phyloP scores from a whole-genome alignment of 495 filamentous ascomycete genomes.

The Penicillium taxi region DNA sequence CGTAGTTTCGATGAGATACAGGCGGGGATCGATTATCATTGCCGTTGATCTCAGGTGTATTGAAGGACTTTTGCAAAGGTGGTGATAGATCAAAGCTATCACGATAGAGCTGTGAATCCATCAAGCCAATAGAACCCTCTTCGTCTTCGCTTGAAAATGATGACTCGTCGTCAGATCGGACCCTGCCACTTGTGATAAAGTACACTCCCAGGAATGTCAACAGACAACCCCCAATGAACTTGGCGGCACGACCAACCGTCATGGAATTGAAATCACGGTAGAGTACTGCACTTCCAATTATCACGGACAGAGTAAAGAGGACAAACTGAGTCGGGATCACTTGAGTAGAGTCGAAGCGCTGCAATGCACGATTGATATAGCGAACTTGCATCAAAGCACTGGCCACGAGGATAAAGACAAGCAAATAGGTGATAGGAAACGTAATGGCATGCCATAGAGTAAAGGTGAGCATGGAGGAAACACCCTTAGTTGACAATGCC shows the following conservation, averaged over 20 bases:
- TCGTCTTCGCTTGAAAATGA: slow-evolving; percentile 40
- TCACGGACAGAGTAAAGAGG: slow-evolving; percentile 89
- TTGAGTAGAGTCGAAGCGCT: slow-evolving; percentile 91
- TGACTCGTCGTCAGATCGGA: slow-evolving; percentile 37
- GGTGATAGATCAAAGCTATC: slow-evolving; percentile 33
- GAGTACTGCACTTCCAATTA: slow-evolving; percentile 83
- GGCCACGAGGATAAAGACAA: slow-evolving; percentile 64
- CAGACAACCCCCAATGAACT: slow-evolving; percentile 82
- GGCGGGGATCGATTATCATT: slow-evolving; percentile 21
- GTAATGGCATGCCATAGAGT: slow-evolving; percentile 80
- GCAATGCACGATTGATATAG: slow-evolving; percentile 90
- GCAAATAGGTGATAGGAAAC: slow-evolving; percentile 82
- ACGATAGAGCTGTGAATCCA: slow-evolving; percentile 36
- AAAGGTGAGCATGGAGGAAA: slow-evolving; percentile 87
- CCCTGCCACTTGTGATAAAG: slow-evolving; percentile 68
- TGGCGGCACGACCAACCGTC: slow-evolving; percentile 55
- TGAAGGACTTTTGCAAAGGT: slow-evolving; percentile 13
- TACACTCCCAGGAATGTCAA: slow-evolving; percentile 93
- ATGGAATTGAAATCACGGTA: slow-evolving; percentile 91
- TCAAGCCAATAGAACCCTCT: slow-evolving; percentile 41
- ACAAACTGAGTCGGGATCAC: slow-evolving; percentile 98
- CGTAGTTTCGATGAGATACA: slow-evolving; percentile 29
- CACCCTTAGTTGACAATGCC: slow-evolving; percentile 88
- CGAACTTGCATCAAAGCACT: slow-evolving; percentile 93
- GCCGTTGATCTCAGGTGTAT: slow-evolving; percentile 12